Evolutionary conservation across 2,329 filamentous ascomycete species (phyloP).

Genomic region (Fonsecaea pugnacius): DNA sequence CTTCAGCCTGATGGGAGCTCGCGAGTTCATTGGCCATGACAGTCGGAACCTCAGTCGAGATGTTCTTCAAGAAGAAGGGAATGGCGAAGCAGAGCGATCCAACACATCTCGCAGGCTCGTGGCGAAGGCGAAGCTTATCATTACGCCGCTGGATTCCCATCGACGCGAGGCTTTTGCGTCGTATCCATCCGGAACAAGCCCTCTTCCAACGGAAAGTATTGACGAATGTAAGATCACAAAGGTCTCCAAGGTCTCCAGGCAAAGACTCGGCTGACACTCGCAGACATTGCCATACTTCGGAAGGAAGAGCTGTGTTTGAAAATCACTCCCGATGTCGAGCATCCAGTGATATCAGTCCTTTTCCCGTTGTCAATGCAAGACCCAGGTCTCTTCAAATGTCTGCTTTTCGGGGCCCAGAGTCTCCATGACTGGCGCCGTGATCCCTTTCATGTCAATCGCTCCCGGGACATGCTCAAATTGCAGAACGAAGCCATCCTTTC

Average conservation of each 20-base stretch:
- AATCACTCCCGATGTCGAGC: constrained; percentile 25
- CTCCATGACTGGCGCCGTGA: constrained; percentile 30
- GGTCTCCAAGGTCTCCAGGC: background rate
- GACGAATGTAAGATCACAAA: constrained; percentile 29
- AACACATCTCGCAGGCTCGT: background rate
- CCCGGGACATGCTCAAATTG: constrained; percentile 19
- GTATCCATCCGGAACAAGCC: constrained; percentile 19
- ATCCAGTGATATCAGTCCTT: constrained; percentile 29
- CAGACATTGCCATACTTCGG: constrained; percentile 21
- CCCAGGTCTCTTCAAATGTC: constrained; percentile 26
- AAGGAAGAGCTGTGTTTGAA: constrained; percentile 27
- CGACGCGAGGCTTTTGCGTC: constrained; percentile 27
- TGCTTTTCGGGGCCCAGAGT: constrained; percentile 30
- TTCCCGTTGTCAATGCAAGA: constrained; percentile 30
- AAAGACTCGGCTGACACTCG: background rate
- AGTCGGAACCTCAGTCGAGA: constrained; percentile 7
- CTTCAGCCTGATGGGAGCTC: constrained; percentile 21
- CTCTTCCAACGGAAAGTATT: constrained; percentile 19
- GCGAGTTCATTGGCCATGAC: constrained; percentile 5
- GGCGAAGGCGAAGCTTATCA: constrained; percentile 21
- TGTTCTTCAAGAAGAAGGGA: background rate
- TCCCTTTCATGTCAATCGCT: constrained; percentile 20
- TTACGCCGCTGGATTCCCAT: constrained; percentile 25
- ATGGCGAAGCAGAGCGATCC: background rate
- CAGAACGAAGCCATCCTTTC: constrained; percentile 28